These are phyloP conservation scores for Entophlyctis helioformis DNA, from an alignment of 192 early-diverging fungal species.

Conservation along the genomic window DNA sequence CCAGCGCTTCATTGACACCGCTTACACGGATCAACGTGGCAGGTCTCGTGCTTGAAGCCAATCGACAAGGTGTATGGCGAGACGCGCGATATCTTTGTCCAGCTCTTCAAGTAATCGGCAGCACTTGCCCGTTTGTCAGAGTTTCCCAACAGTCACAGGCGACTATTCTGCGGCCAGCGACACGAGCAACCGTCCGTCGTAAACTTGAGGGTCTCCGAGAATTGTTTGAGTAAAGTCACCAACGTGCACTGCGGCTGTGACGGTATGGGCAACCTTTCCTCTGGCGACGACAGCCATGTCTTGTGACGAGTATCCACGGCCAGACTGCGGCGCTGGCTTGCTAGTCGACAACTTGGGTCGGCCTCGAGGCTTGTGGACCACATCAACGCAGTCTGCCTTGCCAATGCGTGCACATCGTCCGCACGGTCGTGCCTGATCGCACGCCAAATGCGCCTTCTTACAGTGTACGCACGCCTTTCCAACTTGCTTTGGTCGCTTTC, in stretches of 20 bases:
- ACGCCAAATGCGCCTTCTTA: slow-evolving; percentile 76
- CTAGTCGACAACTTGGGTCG: slow-evolving; percentile 38
- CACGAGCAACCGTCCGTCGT: no score
- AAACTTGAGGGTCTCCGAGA: no score
- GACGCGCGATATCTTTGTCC: slow-evolving; percentile 7
- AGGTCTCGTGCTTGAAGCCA: slow-evolving; percentile 17
- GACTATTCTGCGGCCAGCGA: no score
- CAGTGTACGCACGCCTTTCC: slow-evolving; percentile 83
- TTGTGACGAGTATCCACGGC: neutral
- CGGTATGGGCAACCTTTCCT: no score
- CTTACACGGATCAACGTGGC: neutral
- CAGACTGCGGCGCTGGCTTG: neutral
- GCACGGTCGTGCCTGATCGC: slow-evolving; percentile 73
- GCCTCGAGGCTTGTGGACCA: slow-evolving; percentile 79
- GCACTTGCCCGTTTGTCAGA: neutral
- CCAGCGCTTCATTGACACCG: neutral
- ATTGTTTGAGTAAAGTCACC: neutral
- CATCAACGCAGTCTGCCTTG: slow-evolving; percentile 73
- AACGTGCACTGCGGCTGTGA: neutral
- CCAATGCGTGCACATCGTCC: slow-evolving; percentile 61
- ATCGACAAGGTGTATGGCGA: slow-evolving; percentile 16
- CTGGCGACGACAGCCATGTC: no score
- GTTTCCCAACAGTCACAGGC: no score
- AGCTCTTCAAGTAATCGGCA: neutral
- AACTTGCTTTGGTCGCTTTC: slow-evolving; percentile 51